Conservation (phyloP, 1,284 basidiomycete species). For the Pholiota adiposa region DNA sequence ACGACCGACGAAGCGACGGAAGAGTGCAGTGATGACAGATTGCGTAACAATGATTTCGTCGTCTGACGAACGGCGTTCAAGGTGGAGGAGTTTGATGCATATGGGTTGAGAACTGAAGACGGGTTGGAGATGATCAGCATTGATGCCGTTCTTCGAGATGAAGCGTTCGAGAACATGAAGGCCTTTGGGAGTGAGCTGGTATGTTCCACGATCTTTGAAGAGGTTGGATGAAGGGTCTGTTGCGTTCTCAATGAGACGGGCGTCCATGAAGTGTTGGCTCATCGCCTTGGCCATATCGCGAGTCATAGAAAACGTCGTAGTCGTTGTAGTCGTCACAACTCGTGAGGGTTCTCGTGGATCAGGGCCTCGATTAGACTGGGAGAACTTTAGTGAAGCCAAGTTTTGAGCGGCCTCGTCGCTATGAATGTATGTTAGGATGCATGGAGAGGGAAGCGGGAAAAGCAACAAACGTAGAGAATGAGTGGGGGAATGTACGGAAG, state of each 20-base stretch:
- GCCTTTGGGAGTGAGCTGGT: constrained; percentile 95
- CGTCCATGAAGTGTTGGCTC: constrained; percentile 99
- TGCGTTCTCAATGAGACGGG: constrained; percentile 95
- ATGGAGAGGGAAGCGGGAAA: constrained; percentile 13
- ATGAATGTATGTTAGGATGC: constrained; percentile 23
- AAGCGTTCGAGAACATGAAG: constrained; percentile 98
- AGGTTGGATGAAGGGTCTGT: constrained; percentile 85
- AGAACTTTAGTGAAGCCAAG: constrained; percentile 95
- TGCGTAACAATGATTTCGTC: constrained; percentile 98
- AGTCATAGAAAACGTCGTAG: constrained; percentile 99
- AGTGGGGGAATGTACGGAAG: constrained; percentile 94
- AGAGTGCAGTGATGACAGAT: constrained; percentile 92
- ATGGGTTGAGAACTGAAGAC: constrained; percentile 95
- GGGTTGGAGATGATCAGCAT: constrained; percentile 87
- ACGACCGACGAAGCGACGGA: constrained; percentile 92
- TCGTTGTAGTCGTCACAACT: constrained; percentile 98
- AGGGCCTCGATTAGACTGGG: constrained; percentile 96
- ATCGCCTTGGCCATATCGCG: constrained; percentile 99
- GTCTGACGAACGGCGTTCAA: constrained; percentile 90
- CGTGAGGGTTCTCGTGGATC: constrained; percentile 97
- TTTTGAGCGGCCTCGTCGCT: constrained; percentile 97
- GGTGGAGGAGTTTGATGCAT: constrained; percentile 96
- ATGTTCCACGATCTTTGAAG: constrained; percentile 98
- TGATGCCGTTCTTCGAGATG: constrained; percentile 99
- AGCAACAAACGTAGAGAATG: constrained; percentile 85